These are phyloP conservation scores for Dothiorella sarmentorum DNA, from an alignment of 2,329 filamentous ascomycete genomes.

Conservation along the genomic window DNA sequence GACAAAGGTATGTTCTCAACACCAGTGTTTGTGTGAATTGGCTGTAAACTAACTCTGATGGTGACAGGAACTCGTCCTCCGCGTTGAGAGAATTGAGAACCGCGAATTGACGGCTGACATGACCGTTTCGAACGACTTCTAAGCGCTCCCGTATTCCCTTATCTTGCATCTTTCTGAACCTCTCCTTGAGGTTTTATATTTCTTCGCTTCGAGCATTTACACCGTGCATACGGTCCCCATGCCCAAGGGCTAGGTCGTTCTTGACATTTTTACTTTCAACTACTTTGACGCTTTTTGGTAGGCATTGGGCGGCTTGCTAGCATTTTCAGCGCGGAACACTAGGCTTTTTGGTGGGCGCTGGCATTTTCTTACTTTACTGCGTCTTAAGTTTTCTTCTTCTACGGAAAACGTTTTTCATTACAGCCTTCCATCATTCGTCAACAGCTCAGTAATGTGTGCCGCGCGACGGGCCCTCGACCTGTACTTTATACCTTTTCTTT, in stretches of 20 bases:
- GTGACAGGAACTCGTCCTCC: conserved; percentile 39
- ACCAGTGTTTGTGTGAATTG: background rate
- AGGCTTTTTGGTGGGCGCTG: background rate
- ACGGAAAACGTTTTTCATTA: background rate
- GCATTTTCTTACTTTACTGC: background rate
- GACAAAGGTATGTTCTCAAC: conserved; percentile 58
- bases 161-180: background rate
- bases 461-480: conserved; percentile 3
- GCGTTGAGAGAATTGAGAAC: conserved; percentile 40
- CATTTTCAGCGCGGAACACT: conserved; percentile 14
- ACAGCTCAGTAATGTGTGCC: conserved; percentile 1
- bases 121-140: conserved; percentile 18
- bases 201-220: background rate
- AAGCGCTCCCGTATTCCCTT: background rate
- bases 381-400: conserved; percentile 6
- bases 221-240: background rate
- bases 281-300: background rate
- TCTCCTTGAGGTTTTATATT: background rate
- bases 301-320: conserved; percentile 6
- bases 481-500: conserved; percentile 7
- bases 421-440: background rate
- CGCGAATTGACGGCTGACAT: conserved; percentile 30
- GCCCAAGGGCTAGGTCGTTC: background rate
- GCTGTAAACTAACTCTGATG: background rate
- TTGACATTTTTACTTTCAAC: background rate